Base-by-base conservation (phyloP, 2,329 filamentous ascomycete genomes). In the Trichoderma afroharzianum region DNA sequence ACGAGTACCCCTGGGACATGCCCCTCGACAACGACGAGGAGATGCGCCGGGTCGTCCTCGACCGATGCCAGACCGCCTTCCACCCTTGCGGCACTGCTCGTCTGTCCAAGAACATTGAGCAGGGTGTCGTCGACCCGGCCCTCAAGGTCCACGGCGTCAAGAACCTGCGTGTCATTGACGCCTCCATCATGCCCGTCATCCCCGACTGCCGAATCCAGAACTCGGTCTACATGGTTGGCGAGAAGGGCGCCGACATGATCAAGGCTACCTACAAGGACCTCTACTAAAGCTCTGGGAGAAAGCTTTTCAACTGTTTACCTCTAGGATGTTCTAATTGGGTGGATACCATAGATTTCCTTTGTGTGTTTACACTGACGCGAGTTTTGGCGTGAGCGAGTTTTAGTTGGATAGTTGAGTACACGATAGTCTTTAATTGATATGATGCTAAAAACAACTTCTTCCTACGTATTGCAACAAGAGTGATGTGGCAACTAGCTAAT, bases 1-100 rank as follows among this genome's bases (percentile, higher is more conserved):
- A 78, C 6, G 85, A 88, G 69, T 91, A 90, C 76, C 89, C 88
- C 0, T 90, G 87, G 87, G 79, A 83, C 0, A 88, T 91, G 86
- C 88, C 88, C 0, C 81, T 85, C 3, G 76, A 87, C 14, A 83
- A 83, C 1, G 87, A 90, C 66, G 84, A 86, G 71, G 84, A 80
- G 2, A 90, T 91, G 88, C 84, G 86, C 55, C 82, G 82, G 63
- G 80, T 83, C 50, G 85, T 90, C 14, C 78, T 90, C 8, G 88
- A 90, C 70, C 82, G 88, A n/a, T 86, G 80, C 33, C 87, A 90
- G 80, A 90, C 88, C 3, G 84, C 82, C 0, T 90, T 88, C 80
- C 86, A 89, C 74, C 87, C 88, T 3, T 89, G 86, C 66, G 88
- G 88, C 59, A 89, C 86, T 8, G 78, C 81, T 6, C 84, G 88